A percentile compares a stretch with the other conserved stretches of the same genome.
These are phyloP conservation scores for Pythium brassicae DNA, from an alignment of 352 stramenopile species.

Conservation along the genomic window DNA sequence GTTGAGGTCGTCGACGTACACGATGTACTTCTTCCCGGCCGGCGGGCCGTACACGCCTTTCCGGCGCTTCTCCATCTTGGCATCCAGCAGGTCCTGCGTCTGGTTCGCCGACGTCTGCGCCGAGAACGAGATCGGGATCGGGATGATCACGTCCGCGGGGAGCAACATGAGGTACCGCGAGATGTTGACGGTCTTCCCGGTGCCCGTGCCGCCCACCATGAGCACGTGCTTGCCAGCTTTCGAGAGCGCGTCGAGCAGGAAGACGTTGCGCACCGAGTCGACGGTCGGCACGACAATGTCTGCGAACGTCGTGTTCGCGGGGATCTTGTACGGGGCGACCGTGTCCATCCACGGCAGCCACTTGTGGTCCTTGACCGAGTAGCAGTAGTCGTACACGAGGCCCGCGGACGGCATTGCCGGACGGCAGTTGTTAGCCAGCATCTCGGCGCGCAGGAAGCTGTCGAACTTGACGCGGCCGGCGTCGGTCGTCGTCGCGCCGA, in stretches of 20 bases:
- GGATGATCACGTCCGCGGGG: slow-evolving; percentile 84
- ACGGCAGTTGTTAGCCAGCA: slow-evolving; percentile 63
- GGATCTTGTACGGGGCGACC: slow-evolving; percentile 77
- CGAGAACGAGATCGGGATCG: slow-evolving; percentile 90
- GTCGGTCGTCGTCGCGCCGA: slow-evolving; percentile 89
- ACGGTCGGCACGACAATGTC: slow-evolving; percentile 94
- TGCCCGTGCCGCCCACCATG: slow-evolving; percentile 93
- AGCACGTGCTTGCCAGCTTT: slow-evolving; percentile 88
- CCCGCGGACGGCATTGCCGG: slow-evolving; percentile 52
- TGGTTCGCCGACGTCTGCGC: slow-evolving; percentile 91
- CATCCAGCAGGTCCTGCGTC: slow-evolving; percentile 90
- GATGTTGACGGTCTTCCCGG: slow-evolving; percentile 95
- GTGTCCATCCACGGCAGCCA: slow-evolving; percentile 95
- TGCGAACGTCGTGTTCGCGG: slow-evolving; percentile 65
- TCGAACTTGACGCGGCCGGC: slow-evolving; percentile 84
- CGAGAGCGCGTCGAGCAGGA: slow-evolving; percentile 85
- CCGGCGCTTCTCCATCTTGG: slow-evolving; percentile 91
- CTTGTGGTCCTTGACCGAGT: slow-evolving; percentile 82
- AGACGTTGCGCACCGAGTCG: slow-evolving; percentile 93
- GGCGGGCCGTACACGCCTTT: slow-evolving; percentile 92
- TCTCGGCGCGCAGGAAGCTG: slow-evolving; percentile 82
- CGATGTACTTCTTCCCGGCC: slow-evolving; percentile 89
- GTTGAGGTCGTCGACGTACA: slow-evolving; percentile 96
- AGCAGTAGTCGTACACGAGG: slow-evolving; percentile 91
- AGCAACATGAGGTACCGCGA: slow-evolving; percentile 84